phyloP scores from a whole-genome alignment of 345 rosid species.

The Clausena lansium region DNA sequence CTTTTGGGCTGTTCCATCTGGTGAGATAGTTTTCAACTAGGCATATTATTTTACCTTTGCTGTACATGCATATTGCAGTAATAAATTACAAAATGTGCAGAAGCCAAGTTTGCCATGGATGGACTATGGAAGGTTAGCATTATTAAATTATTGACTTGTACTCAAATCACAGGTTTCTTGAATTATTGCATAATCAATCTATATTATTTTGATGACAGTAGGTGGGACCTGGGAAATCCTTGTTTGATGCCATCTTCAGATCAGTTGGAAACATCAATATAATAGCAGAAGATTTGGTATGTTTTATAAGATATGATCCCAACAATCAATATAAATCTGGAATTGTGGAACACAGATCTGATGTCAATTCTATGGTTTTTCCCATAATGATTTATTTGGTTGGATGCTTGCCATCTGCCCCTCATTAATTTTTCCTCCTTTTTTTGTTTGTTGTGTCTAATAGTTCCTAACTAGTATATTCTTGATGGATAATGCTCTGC shows the following conservation, averaged over 20 bases:
- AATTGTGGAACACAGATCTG: background rate
- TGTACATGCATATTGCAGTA: conserved; percentile 7
- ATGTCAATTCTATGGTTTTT: background rate
- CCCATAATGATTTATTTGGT: background rate
- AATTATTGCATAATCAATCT: conserved; percentile 23
- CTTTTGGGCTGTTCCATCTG: conserved; percentile 90
- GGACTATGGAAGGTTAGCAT: conserved; percentile 86
- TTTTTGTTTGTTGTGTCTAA: background rate
- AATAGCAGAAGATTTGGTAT: conserved; percentile 94
- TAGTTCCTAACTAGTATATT: background rate
- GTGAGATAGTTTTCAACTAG: conserved; percentile 42
- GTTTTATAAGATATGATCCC: conserved; percentile 26
- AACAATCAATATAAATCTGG: background rate
- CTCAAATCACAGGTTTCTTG: conserved; percentile 15
- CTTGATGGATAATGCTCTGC: background rate
- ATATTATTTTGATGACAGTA: conserved; percentile 47
- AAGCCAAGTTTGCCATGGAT: conserved; percentile 72
- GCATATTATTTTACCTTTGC: conserved; percentile 7
- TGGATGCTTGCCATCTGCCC: background rate
- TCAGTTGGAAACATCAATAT: conserved; percentile 72
- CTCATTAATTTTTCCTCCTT: background rate
- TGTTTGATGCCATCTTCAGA: conserved; percentile 73
- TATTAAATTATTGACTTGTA: background rate
- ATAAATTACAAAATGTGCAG: conserved; percentile 39
- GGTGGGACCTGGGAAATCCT: conserved; percentile 93